Evolutionary conservation across 257 asterid species (phyloP).

Genomic region (Nicotiana benthamiana): DNA sequence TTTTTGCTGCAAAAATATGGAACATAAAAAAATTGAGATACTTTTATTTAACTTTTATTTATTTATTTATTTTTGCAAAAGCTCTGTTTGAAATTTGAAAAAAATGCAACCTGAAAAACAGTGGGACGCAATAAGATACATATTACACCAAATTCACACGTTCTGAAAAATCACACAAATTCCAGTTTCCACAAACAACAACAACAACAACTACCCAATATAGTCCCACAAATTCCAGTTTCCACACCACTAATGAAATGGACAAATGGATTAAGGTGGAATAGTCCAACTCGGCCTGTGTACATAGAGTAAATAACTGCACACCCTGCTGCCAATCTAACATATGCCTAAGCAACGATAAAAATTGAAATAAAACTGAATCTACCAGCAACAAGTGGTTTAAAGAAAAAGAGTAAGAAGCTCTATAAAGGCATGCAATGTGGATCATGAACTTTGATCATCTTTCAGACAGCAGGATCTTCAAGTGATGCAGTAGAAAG

Average conservation of each 20-base stretch:
- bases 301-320: neutral
- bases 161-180: neutral
- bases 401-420: neutral
- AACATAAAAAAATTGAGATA: neutral
- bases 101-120: neutral
- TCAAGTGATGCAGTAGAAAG: slow-evolving; percentile 61
- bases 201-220: too few species aligned
- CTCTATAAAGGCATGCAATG: neutral
- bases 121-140: neutral
- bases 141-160: neutral
- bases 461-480: slow-evolving; percentile 53
- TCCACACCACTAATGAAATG: neutral
- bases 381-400: neutral
- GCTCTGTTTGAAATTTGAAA: neutral
- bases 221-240: neutral
- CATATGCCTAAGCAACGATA: neutral
- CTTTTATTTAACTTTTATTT: neutral
- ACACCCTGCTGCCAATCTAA: neutral
- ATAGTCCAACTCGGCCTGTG: neutral
- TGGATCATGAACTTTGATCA: neutral
- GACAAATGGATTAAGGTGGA: neutral
- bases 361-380: neutral
- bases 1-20: neutral
- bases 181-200: neutral
- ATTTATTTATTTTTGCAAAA: neutral